Evolutionary conservation across 352 stramenopile genomes (phyloP).

Genomic region (Globisporangium takayamanum): DNA sequence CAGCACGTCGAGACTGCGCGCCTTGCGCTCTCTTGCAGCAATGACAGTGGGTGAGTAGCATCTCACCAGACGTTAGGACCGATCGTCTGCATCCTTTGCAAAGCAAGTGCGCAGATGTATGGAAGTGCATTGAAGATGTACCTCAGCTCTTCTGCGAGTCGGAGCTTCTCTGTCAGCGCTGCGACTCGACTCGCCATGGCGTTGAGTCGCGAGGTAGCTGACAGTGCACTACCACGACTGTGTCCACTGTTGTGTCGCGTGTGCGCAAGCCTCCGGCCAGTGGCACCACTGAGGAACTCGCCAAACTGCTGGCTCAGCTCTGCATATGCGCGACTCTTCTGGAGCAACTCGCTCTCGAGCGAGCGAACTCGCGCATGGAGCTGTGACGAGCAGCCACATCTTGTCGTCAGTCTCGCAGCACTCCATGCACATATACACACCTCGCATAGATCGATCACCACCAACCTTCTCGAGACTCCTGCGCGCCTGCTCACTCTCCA

Average conservation of each 20-base stretch:
- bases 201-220: conserved; percentile 2
- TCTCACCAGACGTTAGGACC: not conserved
- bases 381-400: conserved; percentile 8
- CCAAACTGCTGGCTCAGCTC: conserved; percentile 34
- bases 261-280: conserved; percentile 7
- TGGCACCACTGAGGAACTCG: conserved; percentile 12
- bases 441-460: conserved; percentile 1
- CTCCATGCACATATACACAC: not conserved
- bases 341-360: conserved; percentile 35
- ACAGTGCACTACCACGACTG: conserved; percentile 5
- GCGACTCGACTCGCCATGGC: conserved; percentile 18
- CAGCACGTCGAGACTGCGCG: conserved; percentile 31
- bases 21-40: conserved; percentile 35
- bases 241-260: conserved; percentile 1
- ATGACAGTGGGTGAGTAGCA: not conserved
- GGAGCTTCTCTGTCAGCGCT: conserved; percentile 29
- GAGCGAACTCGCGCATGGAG: conserved; percentile 29
- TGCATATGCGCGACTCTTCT: conserved; percentile 22
- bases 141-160: conserved; percentile 28
- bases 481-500: conserved; percentile 15
- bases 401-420: not conserved
- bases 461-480: conserved; percentile 9
- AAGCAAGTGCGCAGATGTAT: not conserved
- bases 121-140: conserved; percentile 5
- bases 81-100: not conserved